These are phyloP conservation scores for Raffaelea albimanens DNA, from an alignment of 2,329 filamentous ascomycete species.

Conservation along the genomic window DNA sequence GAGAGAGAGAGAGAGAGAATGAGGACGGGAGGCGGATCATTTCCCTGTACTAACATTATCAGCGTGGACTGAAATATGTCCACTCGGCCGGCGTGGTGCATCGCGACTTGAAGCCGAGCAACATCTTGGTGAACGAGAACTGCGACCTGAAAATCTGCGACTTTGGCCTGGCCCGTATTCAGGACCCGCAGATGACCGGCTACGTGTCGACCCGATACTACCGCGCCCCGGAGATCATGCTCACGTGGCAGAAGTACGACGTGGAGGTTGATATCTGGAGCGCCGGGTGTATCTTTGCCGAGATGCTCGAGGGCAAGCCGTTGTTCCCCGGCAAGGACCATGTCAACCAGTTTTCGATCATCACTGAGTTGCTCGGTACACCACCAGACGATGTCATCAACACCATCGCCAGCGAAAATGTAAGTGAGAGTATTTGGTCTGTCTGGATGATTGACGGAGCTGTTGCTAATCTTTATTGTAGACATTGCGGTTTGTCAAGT, in stretches of 20 bases:
- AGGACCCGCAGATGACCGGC: constrained; percentile 98
- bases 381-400: constrained; percentile 98
- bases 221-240: constrained; percentile 97
- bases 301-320: constrained; percentile 98
- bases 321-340: constrained; percentile 98
- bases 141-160: constrained; percentile 99
- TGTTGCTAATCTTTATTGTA: constrained; percentile 22
- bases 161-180: constrained; percentile 92
- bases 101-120: constrained; percentile 94
- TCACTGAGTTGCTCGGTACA: constrained; percentile 91
- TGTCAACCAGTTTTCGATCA: constrained; percentile 99
- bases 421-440: constrained; percentile 41
- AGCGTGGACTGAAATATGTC: constrained; percentile 98
- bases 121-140: constrained; percentile 99
- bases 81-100: constrained; percentile 97
- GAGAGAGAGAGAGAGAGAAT: background rate
- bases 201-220: constrained; percentile 99
- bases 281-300: constrained; percentile 95
- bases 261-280: constrained; percentile 99
- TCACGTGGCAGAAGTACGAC: constrained; percentile 99
- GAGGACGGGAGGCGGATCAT: background rate
- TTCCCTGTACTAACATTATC: constrained; percentile 10
- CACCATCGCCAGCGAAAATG: constrained; percentile 96
- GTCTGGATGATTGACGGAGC: too few species aligned
- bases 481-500: constrained; percentile 96